Conservation (phyloP, 1,284 basidiomycete genomes). For the Puccinia polysora region DNA sequence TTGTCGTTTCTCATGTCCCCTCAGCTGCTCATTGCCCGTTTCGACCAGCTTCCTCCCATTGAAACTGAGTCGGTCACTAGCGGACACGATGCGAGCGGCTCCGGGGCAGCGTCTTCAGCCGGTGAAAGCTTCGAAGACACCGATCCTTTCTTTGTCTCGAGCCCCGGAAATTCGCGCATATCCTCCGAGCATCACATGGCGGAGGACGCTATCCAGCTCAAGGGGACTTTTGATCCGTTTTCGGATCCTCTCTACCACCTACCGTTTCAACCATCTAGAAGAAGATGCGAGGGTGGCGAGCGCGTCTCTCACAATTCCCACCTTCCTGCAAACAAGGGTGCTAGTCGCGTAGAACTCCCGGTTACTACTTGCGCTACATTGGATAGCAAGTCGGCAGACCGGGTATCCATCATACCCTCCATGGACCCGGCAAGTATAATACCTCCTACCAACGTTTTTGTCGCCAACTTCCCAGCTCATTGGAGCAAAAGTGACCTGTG, state of each 20-base stretch:
- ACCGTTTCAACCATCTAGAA: neutral
- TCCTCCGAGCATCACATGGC: slow-evolving; percentile 9
- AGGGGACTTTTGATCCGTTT: slow-evolving; percentile 13
- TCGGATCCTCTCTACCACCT: slow-evolving; percentile 25
- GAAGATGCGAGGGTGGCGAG: neutral
- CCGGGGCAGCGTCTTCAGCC: slow-evolving; percentile 4
- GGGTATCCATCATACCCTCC: slow-evolving; percentile 9
- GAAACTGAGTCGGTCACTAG: neutral
- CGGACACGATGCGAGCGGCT: neutral
- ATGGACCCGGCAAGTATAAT: slow-evolving; percentile 1
- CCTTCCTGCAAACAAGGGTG: neutral
- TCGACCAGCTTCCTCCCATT: neutral
- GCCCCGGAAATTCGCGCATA: slow-evolving; percentile 9
- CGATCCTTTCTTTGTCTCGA: slow-evolving; percentile 7
- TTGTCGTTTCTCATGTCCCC: neutral
- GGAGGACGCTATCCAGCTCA: neutral
- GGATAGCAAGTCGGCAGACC: neutral
- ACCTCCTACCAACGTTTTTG: slow-evolving; percentile 33
- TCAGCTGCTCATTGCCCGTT: neutral
- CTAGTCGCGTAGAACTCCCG: neutral
- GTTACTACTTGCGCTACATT: neutral
- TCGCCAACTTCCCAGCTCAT: slow-evolving; percentile 38
- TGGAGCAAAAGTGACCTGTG: slow-evolving; percentile 41
- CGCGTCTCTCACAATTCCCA: neutral
- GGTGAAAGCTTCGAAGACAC: slow-evolving; percentile 4